Conservation (phyloP, 2,329 filamentous ascomycete species). For the Talaromyces atroroseus region DNA sequence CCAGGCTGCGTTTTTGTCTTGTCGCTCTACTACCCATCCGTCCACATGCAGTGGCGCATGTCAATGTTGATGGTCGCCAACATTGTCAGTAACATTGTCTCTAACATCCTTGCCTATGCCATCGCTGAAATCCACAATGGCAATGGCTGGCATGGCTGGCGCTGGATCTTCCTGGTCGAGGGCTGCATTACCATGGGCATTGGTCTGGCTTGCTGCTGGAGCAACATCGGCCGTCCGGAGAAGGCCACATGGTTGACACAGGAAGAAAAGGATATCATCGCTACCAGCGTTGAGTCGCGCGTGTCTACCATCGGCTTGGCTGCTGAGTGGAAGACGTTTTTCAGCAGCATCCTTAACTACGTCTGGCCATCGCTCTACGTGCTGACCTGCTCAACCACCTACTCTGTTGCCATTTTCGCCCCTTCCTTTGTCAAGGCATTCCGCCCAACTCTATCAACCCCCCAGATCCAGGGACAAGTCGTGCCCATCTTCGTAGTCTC, state of each 20-base stretch:
- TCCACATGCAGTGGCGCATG: constrained; percentile 8
- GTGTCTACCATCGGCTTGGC: background rate
- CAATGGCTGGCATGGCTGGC: constrained; percentile 7
- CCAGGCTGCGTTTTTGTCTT: constrained; percentile 2
- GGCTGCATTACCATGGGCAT: constrained; percentile 3
- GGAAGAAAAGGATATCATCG: constrained; percentile 5
- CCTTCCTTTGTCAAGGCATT: constrained; percentile 4
- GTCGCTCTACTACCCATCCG: constrained; percentile 4
- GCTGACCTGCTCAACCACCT: constrained; percentile 2
- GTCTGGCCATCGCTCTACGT: constrained; percentile 3
- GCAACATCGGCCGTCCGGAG: background rate
- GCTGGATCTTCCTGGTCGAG: constrained; percentile 5
- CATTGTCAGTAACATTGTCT: constrained; percentile 2
- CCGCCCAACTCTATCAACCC: background rate
- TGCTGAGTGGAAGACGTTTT: constrained; percentile 3
- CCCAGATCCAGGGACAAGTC: constrained; percentile 1
- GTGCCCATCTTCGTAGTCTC: constrained; percentile 6
- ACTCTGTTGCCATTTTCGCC: background rate
- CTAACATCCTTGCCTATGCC: background rate
- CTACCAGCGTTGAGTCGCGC: background rate
- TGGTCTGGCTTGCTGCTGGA: background rate
- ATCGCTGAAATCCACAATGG: constrained; percentile 2
- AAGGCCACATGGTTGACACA: background rate
- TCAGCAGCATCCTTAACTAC: constrained; percentile 1
- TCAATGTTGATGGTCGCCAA: constrained; percentile 9